Evolutionary conservation across 805 yeast genomes (phyloP).

Genomic region (Ogataea kodamae): DNA sequence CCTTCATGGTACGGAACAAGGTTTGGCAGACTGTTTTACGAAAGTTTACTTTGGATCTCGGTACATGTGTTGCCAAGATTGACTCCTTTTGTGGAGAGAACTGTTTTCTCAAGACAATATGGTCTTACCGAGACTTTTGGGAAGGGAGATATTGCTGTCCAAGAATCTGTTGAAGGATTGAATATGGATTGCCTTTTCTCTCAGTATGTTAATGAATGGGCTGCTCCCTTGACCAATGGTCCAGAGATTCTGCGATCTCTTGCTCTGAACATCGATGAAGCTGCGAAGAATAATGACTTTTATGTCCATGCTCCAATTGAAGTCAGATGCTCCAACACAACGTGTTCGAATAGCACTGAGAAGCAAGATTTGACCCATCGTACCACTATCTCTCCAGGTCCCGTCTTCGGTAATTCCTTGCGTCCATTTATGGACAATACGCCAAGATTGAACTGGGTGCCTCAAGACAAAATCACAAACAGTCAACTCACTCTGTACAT

Average conservation of each 20-base stretch:
- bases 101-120: conserved; percentile 81
- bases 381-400: conserved; percentile 59
- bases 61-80: conserved; percentile 68
- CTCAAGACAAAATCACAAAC: conserved; percentile 54
- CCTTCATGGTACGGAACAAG: conserved; percentile 82
- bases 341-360: conserved; percentile 38
- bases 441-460: conserved; percentile 59
- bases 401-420: conserved; percentile 77
- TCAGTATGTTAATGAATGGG: conserved; percentile 96
- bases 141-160: conserved; percentile 59
- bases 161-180: conserved; percentile 78
- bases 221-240: conserved; percentile 82
- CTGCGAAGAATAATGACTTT: conserved; percentile 57
- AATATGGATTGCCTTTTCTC: conserved; percentile 94
- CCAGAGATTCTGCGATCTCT: conserved; percentile 65
- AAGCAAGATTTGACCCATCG: conserved; percentile 50
- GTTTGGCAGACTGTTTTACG: conserved; percentile 76
- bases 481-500: conserved; percentile 80
- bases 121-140: conserved; percentile 69
- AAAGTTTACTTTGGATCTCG: conserved; percentile 72
- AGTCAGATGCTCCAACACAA: conserved; percentile 87
- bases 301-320: conserved; percentile 95
- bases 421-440: conserved; percentile 82
- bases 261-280: conserved; percentile 56
- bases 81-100: conserved; percentile 82